Percentiles rank a stretch among this genome's conserved stretches.
Evolutionary conservation across 2,329 filamentous ascomycete genomes (phyloP).

Genomic region (Xylaria sp.): DNA sequence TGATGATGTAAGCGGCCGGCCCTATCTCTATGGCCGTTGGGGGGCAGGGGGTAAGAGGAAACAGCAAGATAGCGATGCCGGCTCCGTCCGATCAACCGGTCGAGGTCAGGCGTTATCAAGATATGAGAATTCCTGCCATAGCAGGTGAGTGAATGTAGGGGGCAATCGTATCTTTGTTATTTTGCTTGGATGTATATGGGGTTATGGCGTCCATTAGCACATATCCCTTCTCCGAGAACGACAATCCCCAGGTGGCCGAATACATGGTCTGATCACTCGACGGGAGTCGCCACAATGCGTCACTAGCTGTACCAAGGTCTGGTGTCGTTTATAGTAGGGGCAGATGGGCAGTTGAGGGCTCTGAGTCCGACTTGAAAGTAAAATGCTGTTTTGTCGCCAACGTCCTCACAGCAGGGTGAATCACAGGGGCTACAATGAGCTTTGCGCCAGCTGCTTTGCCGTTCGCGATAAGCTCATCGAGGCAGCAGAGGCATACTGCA

Average conservation of each 20-base stretch:
- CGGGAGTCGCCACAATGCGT: not conserved
- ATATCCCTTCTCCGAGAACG: not conserved
- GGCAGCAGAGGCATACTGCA: not conserved
- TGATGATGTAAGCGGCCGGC: not conserved
- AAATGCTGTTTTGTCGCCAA: too few relatives aligned
- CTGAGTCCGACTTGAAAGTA: too few relatives aligned
- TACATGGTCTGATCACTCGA: not conserved
- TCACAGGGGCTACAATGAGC: not conserved
- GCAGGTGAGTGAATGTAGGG: too few relatives aligned
- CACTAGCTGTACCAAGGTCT: not conserved
- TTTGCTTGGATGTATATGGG: too few relatives aligned
- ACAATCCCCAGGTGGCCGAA: not conserved
- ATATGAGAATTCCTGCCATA: too few relatives aligned
- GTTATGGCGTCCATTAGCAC: not conserved
- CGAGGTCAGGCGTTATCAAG: too few relatives aligned
- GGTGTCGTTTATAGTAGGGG: not conserved
- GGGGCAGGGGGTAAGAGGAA: not conserved
- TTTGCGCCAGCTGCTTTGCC: not conserved
- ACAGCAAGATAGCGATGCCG: not conserved
- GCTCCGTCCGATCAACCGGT: too few relatives aligned
- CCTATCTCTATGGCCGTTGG: not conserved
- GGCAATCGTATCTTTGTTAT: too few relatives aligned
- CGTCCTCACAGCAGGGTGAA: not conserved
- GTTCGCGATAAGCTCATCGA: not conserved
- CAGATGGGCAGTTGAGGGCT: not conserved